Conservation (phyloP, 176 grass and related monocot genomes). For the Elaeis guineensis region DNA sequence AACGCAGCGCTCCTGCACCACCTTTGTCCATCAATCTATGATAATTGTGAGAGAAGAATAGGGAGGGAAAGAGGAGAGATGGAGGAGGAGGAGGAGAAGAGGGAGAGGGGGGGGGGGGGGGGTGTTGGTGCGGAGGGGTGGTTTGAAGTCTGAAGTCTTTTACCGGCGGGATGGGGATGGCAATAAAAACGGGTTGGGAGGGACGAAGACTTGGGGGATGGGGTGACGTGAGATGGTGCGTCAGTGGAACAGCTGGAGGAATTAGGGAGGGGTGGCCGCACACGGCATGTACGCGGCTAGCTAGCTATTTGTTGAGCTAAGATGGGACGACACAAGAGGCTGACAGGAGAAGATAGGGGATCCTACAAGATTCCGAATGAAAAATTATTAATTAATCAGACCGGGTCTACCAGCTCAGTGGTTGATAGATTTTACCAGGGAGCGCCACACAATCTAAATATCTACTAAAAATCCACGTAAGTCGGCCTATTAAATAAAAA, state of each 20-base stretch:
- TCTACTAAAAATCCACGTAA: too few species aligned
- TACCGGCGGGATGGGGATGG: constrained; percentile 19
- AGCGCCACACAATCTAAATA: too few species aligned
- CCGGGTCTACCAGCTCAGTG: too few species aligned
- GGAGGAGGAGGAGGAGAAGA: too few species aligned
- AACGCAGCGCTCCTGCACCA: constrained; percentile 17
- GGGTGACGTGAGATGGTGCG: constrained; percentile 73
- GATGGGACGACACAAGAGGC: too few species aligned
- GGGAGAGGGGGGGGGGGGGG: background rate
- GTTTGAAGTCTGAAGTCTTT: constrained; percentile 42
- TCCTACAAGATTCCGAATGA: too few species aligned
- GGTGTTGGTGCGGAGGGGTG: background rate
- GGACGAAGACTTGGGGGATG: background rate
- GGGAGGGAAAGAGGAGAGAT: constrained; percentile 1
- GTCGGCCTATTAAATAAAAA: too few species aligned
- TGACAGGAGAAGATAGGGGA: too few species aligned
- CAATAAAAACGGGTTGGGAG: constrained; percentile 30
- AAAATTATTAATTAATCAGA: too few species aligned
- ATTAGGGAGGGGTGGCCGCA: background rate
- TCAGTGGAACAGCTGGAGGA: constrained; percentile 44
- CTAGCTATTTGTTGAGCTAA: too few species aligned
- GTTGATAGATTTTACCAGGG: too few species aligned
- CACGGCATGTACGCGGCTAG: too few species aligned
- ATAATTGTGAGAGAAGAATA: constrained; percentile 9
- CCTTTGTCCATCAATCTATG: background rate